Base-by-base conservation (phyloP, 352 stramenopile species). In the Blastocystis sp. region DNA sequence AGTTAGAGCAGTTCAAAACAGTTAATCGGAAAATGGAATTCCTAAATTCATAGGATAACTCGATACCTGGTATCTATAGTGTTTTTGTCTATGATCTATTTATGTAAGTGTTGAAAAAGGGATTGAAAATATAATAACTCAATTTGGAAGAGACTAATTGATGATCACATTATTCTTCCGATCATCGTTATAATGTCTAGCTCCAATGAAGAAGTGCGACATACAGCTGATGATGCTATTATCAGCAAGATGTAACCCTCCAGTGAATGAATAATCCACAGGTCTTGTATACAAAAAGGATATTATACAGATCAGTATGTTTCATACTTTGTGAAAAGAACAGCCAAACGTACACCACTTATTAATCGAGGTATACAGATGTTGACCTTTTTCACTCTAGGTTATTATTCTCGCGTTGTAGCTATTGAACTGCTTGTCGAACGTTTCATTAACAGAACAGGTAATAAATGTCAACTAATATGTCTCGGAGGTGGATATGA, bases 291-390 rank as follows among this genome's bases (percentile, higher is more conserved):
- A 27, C 48, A 90, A 22, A 53, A 66, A 15, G 90, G 90, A 9
- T 91, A 91, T 62, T 91, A 90, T 53, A 87, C 91, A 44, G 90
- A 91, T n/a, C 30, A 59, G 3, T 91, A 90, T 70, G 90, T 91
- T 35, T 24, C 73, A 17, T 77, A 84, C 22, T 91, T 91, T 54
- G 73, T 91, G 2, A 69, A 59, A 27, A 24, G 82, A 59, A 53
- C 33, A 42, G 79, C 62, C 51, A 82, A 77, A 27, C 89, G 90
- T 58, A 77, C 90, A 30, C 90, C 90, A 19, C 59, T 91, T 40
- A 91, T 91, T 59, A 91, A 91, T 58, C 59, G 90, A 59, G 90
- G 73, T 84, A n/a, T 1, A n/a, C 4, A n/a, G 13, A 27, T 66
- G 19, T 68, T 33, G 42, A 7, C 40, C 40, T 48, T 48, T 48